Evolutionary conservation across 1,284 basidiomycete species (phyloP), one percentile per base, ranked within the genome.

Genomic region (Pisolithus thermaeus): DNA sequence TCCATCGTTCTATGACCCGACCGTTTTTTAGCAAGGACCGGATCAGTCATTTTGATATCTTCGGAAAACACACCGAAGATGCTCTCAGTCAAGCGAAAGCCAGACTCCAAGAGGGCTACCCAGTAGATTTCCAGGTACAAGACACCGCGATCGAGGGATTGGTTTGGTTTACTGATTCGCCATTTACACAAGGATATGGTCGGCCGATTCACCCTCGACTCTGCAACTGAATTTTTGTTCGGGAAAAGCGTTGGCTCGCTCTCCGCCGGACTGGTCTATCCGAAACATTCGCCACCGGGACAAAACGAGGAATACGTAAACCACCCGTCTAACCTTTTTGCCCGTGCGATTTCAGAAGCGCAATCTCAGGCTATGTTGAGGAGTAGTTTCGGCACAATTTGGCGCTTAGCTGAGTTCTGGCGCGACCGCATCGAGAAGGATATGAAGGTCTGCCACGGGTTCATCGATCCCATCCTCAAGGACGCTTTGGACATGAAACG

Each of bases 21-120:
- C 80, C 81, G 1, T 77, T 80, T 65, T 81, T 83, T 61, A 72
- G 65, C 14, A 71, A 70, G n/a, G 78, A 81, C 49, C 67, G 75
- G 28, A 73, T 82, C 54, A 74, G 67, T 46, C 72, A 83, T 59
- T 81, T 81, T 52, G 75, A 80, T 7, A 68, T 77, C 7, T 80
- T 81, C 56, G 74, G 79, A 51, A 69, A 67, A 20, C 74, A 78
- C 51, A 63, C 74, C 7, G 68, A 74, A 11, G 66, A 63, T 18
- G 71, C 69, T 0, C 69, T 81, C 22, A 36, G 51, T 0, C 70
- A 72, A 32, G 64, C 78, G 40, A 73, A 72, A 50, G 56, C 62
- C 20, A 70, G 77, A 18, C 59, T 76, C 46, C 61, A 59, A 1
- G 66, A 71, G 48, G 76, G 75, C 0, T 63, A 74, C 46, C 60